phyloP scores from a whole-genome alignment of 441 rosid genomes.

The Macaranga tanarius region DNA sequence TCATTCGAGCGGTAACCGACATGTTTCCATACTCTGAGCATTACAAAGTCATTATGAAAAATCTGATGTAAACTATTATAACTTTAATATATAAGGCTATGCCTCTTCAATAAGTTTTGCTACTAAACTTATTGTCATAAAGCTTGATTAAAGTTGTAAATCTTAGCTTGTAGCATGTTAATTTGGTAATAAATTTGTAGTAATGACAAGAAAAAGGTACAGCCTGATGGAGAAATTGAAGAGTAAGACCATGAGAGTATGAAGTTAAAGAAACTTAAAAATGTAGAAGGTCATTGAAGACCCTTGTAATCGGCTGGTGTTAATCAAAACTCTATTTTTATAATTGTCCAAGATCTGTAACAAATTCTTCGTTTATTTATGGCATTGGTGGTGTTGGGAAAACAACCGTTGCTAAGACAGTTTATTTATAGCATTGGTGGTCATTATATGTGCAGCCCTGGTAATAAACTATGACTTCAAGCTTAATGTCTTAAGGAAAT shows the following conservation, averaged over 20 bases:
- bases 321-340: not conserved
- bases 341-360: not conserved
- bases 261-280: slow-evolving; percentile 44
- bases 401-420: too few species aligned
- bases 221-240: slow-evolving; percentile 27
- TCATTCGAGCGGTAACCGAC: too few species aligned
- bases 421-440: too few species aligned
- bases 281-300: slow-evolving; percentile 26
- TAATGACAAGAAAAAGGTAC: slow-evolving; percentile 27
- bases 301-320: slow-evolving; percentile 4
- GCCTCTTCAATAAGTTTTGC: too few species aligned
- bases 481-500: not conserved
- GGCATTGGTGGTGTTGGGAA: too few species aligned
- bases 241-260: slow-evolving; percentile 20
- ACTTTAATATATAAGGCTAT: too few species aligned
- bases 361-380: not conserved
- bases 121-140: not conserved
- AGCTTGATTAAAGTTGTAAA: not conserved
- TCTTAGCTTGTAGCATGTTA: not conserved
- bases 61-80: too few species aligned
- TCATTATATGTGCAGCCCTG: not conserved
- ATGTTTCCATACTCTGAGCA: too few species aligned
- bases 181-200: not conserved
- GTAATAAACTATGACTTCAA: not conserved
- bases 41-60: too few species aligned